Evolutionary conservation across 257 asterid species (phyloP).

Genomic region (Lavandula angustifolia): DNA sequence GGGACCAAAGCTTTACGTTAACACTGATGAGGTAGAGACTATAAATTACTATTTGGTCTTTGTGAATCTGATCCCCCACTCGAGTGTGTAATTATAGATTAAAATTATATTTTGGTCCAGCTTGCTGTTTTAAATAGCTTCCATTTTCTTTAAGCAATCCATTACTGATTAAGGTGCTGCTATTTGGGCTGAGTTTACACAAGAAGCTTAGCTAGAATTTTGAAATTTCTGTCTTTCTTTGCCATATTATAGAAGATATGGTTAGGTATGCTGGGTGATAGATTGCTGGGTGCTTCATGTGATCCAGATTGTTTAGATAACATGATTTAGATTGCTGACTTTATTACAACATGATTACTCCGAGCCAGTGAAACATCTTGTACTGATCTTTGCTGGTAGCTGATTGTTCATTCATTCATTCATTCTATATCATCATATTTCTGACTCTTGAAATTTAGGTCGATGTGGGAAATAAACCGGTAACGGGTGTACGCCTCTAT

Average conservation of each 20-base stretch:
- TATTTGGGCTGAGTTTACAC: neutral
- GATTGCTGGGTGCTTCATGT: too few relatives aligned
- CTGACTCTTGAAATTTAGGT: too few relatives aligned
- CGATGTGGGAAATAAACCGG: slow-evolving; percentile 61
- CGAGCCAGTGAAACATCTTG: too few relatives aligned
- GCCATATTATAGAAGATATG: too few relatives aligned
- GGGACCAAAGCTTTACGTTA: slow-evolving; percentile 79
- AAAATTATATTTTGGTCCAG: slow-evolving; percentile 1
- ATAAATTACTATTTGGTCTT: neutral
- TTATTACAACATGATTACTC: too few relatives aligned
- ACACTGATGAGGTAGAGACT: slow-evolving; percentile 55
- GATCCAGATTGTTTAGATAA: too few relatives aligned
- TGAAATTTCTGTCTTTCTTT: too few relatives aligned
- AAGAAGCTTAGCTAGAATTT: neutral
- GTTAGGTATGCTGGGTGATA: too few relatives aligned
- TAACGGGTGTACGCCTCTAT: slow-evolving; percentile 69
- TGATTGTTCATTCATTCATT: too few relatives aligned
- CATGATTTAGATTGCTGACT: too few relatives aligned
- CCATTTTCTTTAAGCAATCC: slow-evolving; percentile 10
- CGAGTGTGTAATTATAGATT: slow-evolving; percentile 11
- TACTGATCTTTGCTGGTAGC: too few relatives aligned
- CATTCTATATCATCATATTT: too few relatives aligned
- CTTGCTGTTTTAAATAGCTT: neutral
- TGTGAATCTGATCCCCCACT: slow-evolving; percentile 13
- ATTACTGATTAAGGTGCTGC: slow-evolving; percentile 13